phyloP scores from a whole-genome alignment of 164 flowering plant genomes.

The Tetracentron sinense region DNA sequence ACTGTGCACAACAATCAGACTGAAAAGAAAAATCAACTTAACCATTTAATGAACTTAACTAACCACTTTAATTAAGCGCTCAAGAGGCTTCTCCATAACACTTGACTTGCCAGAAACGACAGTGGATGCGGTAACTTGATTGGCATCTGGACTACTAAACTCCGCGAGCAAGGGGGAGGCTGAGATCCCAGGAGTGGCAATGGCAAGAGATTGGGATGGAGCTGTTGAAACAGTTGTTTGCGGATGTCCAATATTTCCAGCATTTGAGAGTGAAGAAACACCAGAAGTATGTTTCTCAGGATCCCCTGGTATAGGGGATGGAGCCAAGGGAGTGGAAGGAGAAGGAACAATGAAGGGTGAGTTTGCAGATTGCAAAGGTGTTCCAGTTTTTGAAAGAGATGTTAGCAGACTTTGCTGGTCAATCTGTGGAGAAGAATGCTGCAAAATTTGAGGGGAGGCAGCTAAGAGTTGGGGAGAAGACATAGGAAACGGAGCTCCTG shows the following conservation, averaged over 20 bases:
- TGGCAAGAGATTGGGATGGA: conserved; percentile 61
- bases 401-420: conserved; percentile 70
- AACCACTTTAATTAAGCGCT: conserved; percentile 77
- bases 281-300: conserved; percentile 61
- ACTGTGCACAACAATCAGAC: background rate
- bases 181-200: conserved; percentile 91
- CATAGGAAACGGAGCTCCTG: conserved; percentile 54
- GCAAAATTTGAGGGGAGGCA: conserved; percentile 70
- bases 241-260: conserved; percentile 54
- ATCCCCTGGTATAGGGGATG: conserved; percentile 80
- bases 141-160: conserved; percentile 52
- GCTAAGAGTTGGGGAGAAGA: conserved; percentile 69
- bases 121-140: conserved; percentile 45
- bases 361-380: conserved; percentile 69
- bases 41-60: too few species aligned
- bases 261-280: conserved; percentile 51
- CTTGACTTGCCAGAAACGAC: conserved; percentile 48
- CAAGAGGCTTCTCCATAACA: conserved; percentile 68
- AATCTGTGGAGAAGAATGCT: conserved; percentile 73
- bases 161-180: conserved; percentile 92
- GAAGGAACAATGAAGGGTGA: conserved; percentile 81
- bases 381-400: conserved; percentile 54
- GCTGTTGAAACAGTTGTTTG: conserved; percentile 35
- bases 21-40: conserved; percentile 1
- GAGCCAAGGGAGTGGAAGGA: conserved; percentile 79